Conservation (phyloP, 83 land plant genomes). For the Larix sibirica region DNA sequence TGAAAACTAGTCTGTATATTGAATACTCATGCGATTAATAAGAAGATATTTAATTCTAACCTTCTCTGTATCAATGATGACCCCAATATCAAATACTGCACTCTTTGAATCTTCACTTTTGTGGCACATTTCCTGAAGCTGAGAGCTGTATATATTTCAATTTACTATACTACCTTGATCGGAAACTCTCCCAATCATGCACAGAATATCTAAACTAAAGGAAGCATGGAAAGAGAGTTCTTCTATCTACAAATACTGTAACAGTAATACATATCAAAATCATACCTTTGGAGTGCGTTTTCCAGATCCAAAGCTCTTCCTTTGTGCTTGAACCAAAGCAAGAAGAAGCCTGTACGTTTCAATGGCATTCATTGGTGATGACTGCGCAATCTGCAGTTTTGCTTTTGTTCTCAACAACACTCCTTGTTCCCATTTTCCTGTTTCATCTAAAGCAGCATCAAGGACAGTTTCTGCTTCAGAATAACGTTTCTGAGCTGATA, state of each 20-base stretch:
- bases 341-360: constrained; percentile 76
- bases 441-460: constrained; percentile 92
- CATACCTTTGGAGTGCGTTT: constrained; percentile 36
- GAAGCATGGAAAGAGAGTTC: not conserved
- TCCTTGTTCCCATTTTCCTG: constrained; percentile 91
- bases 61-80: not conserved
- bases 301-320: constrained; percentile 59
- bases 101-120: not conserved
- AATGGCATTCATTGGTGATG: constrained; percentile 65
- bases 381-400: constrained; percentile 72
- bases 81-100: not conserved
- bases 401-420: constrained; percentile 80
- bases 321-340: constrained; percentile 85
- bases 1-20: not conserved
- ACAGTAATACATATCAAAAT: not conserved
- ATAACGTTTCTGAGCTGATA: constrained; percentile 79
- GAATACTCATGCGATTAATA: not conserved
- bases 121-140: not conserved
- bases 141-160: not conserved
- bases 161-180: not conserved
- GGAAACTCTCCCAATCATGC: not conserved
- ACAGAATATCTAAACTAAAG: not conserved
- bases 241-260: not conserved
- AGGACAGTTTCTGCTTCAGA: constrained; percentile 77
- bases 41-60: not conserved